Conservation (phyloP, 2,329 filamentous ascomycete species). For the Elsinoe perseae region DNA sequence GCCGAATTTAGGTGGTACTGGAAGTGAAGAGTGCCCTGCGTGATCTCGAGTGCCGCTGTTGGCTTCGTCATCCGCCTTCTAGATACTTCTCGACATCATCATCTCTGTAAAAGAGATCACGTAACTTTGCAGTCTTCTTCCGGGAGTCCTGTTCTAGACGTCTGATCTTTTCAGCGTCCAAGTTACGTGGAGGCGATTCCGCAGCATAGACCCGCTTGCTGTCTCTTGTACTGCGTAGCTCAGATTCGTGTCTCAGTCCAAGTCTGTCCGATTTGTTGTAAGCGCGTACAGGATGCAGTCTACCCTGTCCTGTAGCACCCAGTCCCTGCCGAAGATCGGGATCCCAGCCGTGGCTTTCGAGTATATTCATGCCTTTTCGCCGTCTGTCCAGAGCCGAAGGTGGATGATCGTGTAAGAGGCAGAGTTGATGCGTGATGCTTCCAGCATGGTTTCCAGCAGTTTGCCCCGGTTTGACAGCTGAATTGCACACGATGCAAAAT, state of each 20-base stretch:
- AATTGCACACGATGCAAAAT: conserved; percentile 32
- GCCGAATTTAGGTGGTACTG: not conserved
- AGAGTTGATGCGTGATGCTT: conserved; percentile 64
- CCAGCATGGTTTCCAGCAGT: conserved; percentile 44
- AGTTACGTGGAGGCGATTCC: conserved; percentile 27
- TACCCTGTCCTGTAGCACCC: conserved; percentile 60
- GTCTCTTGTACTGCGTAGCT: conserved; percentile 9
- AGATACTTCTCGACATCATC: conserved; percentile 72
- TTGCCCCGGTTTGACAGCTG: conserved; percentile 24
- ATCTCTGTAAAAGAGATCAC: conserved; percentile 64
- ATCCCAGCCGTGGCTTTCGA: conserved; percentile 65
- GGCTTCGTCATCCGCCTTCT: conserved; percentile 30
- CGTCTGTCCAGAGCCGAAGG: conserved; percentile 64
- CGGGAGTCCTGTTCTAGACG: conserved; percentile 54
- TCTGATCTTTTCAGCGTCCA: conserved; percentile 64
- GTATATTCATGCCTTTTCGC: conserved; percentile 60
- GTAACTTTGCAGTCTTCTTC: conserved; percentile 41
- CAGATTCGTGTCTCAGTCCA: conserved; percentile 53
- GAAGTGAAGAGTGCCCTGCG: not conserved
- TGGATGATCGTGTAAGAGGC: conserved; percentile 60
- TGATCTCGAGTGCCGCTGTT: not conserved
- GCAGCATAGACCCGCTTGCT: not conserved
- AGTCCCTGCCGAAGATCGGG: conserved; percentile 65
- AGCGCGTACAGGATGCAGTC: conserved; percentile 66
- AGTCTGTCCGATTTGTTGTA: conserved; percentile 64